Conservation (phyloP, 192 early-diverging fungal species). For the Funneliformis geosporum region DNA sequence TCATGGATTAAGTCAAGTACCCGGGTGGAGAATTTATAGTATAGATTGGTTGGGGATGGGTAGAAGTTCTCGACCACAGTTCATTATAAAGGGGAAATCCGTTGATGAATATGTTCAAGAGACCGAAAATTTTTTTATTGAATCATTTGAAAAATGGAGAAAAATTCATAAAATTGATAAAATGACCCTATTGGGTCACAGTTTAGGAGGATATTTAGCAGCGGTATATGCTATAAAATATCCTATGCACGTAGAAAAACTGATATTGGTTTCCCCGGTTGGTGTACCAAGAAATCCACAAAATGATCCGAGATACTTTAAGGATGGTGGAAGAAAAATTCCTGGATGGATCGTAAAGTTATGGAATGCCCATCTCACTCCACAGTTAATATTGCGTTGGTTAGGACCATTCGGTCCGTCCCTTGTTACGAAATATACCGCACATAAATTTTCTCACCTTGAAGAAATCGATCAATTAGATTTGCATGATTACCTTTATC, state of each 20-base stretch:
- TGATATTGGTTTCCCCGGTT: slow-evolving; percentile 67
- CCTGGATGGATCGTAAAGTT: slow-evolving; percentile 51
- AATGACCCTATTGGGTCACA: slow-evolving; percentile 85
- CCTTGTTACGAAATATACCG: slow-evolving; percentile 57
- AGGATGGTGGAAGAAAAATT: slow-evolving; percentile 31
- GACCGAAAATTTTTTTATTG: slow-evolving; percentile 86
- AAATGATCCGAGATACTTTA: slow-evolving; percentile 35
- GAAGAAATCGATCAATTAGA: slow-evolving; percentile 63
- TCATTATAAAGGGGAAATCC: slow-evolving; percentile 48
- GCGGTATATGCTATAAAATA: slow-evolving; percentile 84
- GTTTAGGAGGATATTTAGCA: slow-evolving; percentile 87
- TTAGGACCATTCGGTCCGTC: slow-evolving; percentile 79
- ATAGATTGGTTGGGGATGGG: slow-evolving; percentile 98
- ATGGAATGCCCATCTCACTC: slow-evolving; percentile 81
- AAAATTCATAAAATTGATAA: slow-evolving; percentile 73
- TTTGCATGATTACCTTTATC: slow-evolving; percentile 79
- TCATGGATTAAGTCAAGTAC: slow-evolving; percentile 50
- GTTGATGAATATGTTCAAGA: slow-evolving; percentile 54
- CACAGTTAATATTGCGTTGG: slow-evolving; percentile 75
- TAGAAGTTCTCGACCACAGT: slow-evolving; percentile 76
- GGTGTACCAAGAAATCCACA: slow-evolving; percentile 66
- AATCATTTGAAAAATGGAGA: slow-evolving; percentile 89
- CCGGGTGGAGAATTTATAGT: slow-evolving; percentile 62
- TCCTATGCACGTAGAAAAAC: slow-evolving; percentile 80
- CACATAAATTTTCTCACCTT: slow-evolving; percentile 65